Evolutionary conservation across 1,284 basidiomycete genomes (phyloP).

Genomic region (Phlebopus sp.): DNA sequence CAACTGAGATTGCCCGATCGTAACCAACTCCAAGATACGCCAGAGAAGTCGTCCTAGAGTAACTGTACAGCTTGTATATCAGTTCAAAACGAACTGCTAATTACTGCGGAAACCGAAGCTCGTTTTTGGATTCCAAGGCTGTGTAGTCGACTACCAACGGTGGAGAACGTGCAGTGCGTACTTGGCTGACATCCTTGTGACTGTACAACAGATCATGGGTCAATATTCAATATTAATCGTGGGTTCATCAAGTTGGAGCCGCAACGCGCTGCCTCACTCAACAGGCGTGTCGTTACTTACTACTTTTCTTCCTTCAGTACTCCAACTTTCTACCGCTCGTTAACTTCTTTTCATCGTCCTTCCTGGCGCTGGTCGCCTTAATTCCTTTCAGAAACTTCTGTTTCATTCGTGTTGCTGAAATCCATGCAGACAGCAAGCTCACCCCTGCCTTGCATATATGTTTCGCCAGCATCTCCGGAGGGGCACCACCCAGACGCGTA

Average conservation of each 20-base stretch:
- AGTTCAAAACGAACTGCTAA: too few species aligned
- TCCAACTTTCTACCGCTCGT: slow-evolving; percentile 4
- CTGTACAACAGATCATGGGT: too few species aligned
- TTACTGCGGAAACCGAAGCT: too few species aligned
- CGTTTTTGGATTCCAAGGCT: too few species aligned
- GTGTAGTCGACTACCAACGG: too few species aligned
- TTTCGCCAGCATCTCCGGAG: slow-evolving; percentile 61
- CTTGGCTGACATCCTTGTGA: too few species aligned
- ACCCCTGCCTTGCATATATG: slow-evolving; percentile 60
- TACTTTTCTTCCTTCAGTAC: slow-evolving; percentile 7
- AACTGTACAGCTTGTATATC: too few species aligned
- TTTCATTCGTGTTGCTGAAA: slow-evolving; percentile 2
- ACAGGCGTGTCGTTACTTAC: slow-evolving; percentile 7
- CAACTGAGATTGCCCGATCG: too few species aligned
- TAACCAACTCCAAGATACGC: too few species aligned
- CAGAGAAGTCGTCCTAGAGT: too few species aligned
- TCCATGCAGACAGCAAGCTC: slow-evolving; percentile 45
- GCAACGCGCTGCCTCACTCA: slow-evolving; percentile 12
- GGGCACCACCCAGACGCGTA: slow-evolving; percentile 50
- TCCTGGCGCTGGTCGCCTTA: slow-evolving; percentile 49
- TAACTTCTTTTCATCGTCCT: slow-evolving; percentile 3
- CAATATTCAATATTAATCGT: too few species aligned
- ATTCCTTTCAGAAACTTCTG: slow-evolving; percentile 12
- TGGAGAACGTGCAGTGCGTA: too few species aligned
- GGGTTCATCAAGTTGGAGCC: background rate